These are phyloP conservation scores for Mortierella sp. DNA, from an alignment of 371 early-diverging fungal genomes.

Conservation along the genomic window DNA sequence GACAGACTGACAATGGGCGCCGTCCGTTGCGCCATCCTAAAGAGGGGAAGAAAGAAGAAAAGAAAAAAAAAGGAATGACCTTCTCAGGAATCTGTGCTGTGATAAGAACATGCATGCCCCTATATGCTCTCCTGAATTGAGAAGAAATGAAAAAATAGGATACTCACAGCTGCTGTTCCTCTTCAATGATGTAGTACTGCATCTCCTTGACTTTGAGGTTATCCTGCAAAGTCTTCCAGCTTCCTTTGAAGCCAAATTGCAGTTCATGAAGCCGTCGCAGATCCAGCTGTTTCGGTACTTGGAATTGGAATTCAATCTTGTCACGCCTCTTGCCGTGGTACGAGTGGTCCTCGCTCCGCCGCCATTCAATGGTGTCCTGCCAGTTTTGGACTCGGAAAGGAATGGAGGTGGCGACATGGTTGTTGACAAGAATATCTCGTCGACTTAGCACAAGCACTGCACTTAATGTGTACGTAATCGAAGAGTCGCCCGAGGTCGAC, in stretches of 20 bases:
- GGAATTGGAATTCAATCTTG: slow-evolving; percentile 43
- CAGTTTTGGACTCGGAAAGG: slow-evolving; percentile 42
- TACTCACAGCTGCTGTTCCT: slow-evolving; percentile 41
- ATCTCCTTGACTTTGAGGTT: slow-evolving; percentile 29
- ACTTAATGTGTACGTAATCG: slow-evolving; percentile 19
- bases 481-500: slow-evolving; percentile 19
- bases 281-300: slow-evolving; percentile 48
- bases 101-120: no score
- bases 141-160: slow-evolving; percentile 3
- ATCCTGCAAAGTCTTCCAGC: slow-evolving; percentile 35
- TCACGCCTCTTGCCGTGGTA: slow-evolving; percentile 41
- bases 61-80: background rate
- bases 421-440: slow-evolving; percentile 42
- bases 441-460: slow-evolving; percentile 34
- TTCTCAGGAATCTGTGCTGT: no score
- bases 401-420: slow-evolving; percentile 22
- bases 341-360: slow-evolving; percentile 31
- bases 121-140: no score
- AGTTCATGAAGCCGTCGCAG: slow-evolving; percentile 23
- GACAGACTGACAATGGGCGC: slow-evolving; percentile 7
- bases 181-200: slow-evolving; percentile 39
- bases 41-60: background rate
- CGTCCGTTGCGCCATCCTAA: slow-evolving; percentile 17
- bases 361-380: slow-evolving; percentile 42
- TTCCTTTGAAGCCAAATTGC: slow-evolving; percentile 42